Evolutionary conservation across 192 early-diverging fungal genomes (phyloP), one percentile per base, ranked within the genome.

Genomic region (Coemansia sp.): DNA sequence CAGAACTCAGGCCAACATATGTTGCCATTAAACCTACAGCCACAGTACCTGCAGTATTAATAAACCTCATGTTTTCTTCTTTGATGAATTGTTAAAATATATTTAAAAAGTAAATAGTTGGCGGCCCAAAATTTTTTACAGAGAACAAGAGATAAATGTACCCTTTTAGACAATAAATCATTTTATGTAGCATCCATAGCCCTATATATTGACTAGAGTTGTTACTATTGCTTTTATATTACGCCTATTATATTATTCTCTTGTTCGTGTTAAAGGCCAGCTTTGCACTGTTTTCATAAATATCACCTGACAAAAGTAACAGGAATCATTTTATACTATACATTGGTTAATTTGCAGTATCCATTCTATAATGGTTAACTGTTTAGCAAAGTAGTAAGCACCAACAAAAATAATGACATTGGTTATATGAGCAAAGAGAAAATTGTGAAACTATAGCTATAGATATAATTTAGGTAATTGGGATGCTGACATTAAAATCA

Each of bases 401-500:
- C 8, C 21, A 51, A 15, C 23, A 51, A 6, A 21, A 51, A 25
- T 12, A 51, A 51, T 51, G 8, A 23, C 1, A 51, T 51, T 51
- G 48, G 9, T 15, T 51, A 13, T 51, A 26, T 51, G 25, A 57
- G 29, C 16, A 57, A 29, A 53, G 29, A 53, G 7, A 25, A 28
- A 29, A 53, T 37, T 43, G 18, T 43, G 40, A 34, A 33, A 57
- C 26, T 53, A 53, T 53, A 29, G 2, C 25, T 0, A 53, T 53
- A 4, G 31, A 18, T 0, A 57, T 57, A 57, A 57, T n/a, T 31
- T 20, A 57, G 31, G 55, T 57, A 57, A 57, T 26, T 20, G 55
- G 55, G 9, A 57, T 57, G n/a, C 55, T 57, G 31, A 57, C 55
- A 12, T 57, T 57, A 15, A 57, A 57, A 9, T 57, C 55, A 2